Conservation (phyloP, 352 stramenopile genomes). For the Phytophthora colocasiae region DNA sequence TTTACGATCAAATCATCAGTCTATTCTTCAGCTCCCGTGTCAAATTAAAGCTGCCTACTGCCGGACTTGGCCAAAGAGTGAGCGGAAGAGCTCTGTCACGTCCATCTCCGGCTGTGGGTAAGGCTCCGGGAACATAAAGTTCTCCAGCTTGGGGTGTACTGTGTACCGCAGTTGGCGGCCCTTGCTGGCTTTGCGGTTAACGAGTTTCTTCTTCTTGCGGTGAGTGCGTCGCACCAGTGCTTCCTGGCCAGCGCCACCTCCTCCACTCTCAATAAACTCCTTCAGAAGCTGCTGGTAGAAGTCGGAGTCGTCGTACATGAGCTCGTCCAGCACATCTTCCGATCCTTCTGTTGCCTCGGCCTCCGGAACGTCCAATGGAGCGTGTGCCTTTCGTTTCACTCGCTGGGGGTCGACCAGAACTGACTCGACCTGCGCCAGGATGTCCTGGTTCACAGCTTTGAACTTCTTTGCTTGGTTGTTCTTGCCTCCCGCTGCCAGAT, state of each 20-base stretch:
- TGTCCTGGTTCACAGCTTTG: slow-evolving; percentile 89
- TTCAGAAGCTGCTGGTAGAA: slow-evolving; percentile 92
- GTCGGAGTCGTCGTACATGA: slow-evolving; percentile 89
- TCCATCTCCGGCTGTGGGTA: slow-evolving; percentile 82
- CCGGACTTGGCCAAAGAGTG: slow-evolving; percentile 76
- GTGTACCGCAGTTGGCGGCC: slow-evolving; percentile 84
- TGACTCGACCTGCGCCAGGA: slow-evolving; percentile 84
- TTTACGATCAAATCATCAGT: slow-evolving; percentile 26
- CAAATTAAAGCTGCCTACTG: slow-evolving; percentile 34
- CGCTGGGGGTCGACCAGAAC: slow-evolving; percentile 84
- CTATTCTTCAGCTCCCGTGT: slow-evolving; percentile 22
- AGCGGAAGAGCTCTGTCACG: slow-evolving; percentile 86
- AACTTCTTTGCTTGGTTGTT: slow-evolving; percentile 85
- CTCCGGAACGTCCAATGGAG: slow-evolving; percentile 49
- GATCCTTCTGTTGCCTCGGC: slow-evolving; percentile 39
- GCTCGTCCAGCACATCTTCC: slow-evolving; percentile 73
- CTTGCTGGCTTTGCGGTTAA: slow-evolving; percentile 92
- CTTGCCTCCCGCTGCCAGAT: slow-evolving; percentile 57
- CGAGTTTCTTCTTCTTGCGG: slow-evolving; percentile 86
- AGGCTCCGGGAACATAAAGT: slow-evolving; percentile 92
- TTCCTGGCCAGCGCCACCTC: slow-evolving; percentile 54
- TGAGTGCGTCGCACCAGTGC: slow-evolving; percentile 63
- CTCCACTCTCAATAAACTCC: slow-evolving; percentile 87
- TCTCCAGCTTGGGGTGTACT: slow-evolving; percentile 89
- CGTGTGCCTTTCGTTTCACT: slow-evolving; percentile 87